Evolutionary conservation across 768 basidiomycete species (phyloP).

Genomic region (Auricularia heimuer): DNA sequence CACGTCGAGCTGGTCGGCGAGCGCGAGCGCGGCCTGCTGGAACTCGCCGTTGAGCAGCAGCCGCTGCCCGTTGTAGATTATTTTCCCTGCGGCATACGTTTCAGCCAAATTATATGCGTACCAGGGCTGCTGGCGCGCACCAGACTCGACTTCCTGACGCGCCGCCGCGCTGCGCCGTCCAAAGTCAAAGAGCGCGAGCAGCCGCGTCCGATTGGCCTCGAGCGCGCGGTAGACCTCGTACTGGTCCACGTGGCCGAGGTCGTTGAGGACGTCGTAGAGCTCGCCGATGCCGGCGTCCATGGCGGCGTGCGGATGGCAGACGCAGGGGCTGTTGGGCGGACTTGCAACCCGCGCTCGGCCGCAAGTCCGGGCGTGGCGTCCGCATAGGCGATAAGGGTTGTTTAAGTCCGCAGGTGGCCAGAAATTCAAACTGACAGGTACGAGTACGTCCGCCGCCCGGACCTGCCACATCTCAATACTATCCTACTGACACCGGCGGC

Average conservation of each 20-base stretch:
- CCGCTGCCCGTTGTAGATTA: constrained; percentile 50
- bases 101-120: not conserved
- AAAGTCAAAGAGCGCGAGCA: constrained; percentile 56
- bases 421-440: too few relatives aligned
- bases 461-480: too few relatives aligned
- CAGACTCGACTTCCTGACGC: constrained; percentile 60
- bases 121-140: constrained; percentile 24
- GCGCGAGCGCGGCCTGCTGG: constrained; percentile 63
- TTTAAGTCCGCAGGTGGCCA: too few relatives aligned
- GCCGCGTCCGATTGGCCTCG: constrained; percentile 28
- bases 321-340: not conserved
- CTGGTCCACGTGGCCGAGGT: constrained; percentile 4
- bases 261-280: constrained; percentile 3
- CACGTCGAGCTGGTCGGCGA: constrained; percentile 69
- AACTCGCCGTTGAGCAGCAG: constrained; percentile 72
- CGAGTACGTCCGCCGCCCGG: too few relatives aligned
- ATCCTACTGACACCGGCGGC: too few relatives aligned
- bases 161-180: constrained; percentile 53
- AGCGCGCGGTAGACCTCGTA: constrained; percentile 18
- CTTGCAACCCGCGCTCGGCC: not conserved
- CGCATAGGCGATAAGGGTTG: too few relatives aligned
- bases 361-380: too few relatives aligned
- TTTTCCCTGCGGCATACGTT: constrained; percentile 43
- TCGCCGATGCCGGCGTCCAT: constrained; percentile 3
- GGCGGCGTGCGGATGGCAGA: not conserved